These are phyloP conservation scores for Tubosaeta sp. DNA, from an alignment of 768 basidiomycete species.

Conservation along the genomic window DNA sequence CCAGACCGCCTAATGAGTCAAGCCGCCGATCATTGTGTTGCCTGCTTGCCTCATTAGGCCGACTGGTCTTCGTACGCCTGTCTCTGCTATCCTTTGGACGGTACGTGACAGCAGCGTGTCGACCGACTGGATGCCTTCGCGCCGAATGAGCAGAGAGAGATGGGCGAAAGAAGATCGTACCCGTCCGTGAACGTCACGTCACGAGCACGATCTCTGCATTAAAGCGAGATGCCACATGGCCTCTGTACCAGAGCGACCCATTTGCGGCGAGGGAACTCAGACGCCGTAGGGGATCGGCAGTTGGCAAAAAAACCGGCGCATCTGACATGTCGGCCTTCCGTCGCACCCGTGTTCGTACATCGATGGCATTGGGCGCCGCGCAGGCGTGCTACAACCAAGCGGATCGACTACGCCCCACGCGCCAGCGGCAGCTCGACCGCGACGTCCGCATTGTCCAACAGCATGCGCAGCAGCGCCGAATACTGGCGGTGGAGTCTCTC, in stretches of 20 bases:
- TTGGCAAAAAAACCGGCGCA: not conserved
- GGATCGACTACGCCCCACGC: not conserved
- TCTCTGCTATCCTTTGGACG: not conserved
- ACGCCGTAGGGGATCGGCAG: not conserved
- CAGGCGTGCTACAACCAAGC: not conserved
- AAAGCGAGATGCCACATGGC: not conserved
- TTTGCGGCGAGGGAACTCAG: not conserved
- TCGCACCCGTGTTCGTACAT: not conserved
- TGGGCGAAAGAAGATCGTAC: not conserved
- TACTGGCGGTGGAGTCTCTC: constrained; percentile 60
- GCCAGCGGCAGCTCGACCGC: constrained; percentile 19
- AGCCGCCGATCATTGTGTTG: not conserved
- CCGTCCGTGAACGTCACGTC: not conserved
- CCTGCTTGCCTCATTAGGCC: constrained; percentile 5
- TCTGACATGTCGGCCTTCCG: not conserved
- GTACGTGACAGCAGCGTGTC: not conserved
- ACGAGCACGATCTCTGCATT: not conserved
- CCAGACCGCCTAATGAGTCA: not conserved
- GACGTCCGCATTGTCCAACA: constrained; percentile 53
- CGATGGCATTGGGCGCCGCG: not conserved
- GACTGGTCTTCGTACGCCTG: not conserved
- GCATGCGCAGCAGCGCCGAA: constrained; percentile 49
- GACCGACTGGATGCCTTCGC: not conserved
- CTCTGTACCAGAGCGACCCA: not conserved
- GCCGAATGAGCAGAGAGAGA: not conserved